Percentiles rank a stretch among this genome's conserved stretches.
Evolutionary conservation across 768 basidiomycete genomes (phyloP).

Genomic region (Tricholoma hemisulphureum): DNA sequence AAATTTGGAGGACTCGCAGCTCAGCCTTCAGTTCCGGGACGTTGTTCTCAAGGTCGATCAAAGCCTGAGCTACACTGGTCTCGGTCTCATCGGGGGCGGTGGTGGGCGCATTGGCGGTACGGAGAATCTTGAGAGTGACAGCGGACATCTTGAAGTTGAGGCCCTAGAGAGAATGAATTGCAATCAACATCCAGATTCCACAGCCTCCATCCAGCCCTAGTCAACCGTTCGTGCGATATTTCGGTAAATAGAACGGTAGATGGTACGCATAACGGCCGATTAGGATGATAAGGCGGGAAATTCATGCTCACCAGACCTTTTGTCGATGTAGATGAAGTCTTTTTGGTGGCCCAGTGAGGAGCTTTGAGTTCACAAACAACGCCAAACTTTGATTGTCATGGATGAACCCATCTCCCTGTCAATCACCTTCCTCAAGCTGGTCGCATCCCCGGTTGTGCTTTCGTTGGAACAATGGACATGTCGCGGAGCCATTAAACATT

Average conservation of each 20-base stretch:
- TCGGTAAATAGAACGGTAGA: conserved; percentile 19
- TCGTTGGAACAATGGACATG: neutral
- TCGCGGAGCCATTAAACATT: neutral
- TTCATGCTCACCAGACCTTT: conserved; percentile 65
- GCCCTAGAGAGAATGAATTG: conserved; percentile 31
- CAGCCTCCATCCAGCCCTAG: conserved; percentile 55
- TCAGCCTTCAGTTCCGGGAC: conserved; percentile 98
- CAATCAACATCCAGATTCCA: conserved; percentile 49
- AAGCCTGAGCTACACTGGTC: conserved; percentile 87
- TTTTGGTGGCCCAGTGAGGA: conserved; percentile 31
- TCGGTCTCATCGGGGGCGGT: conserved; percentile 91
- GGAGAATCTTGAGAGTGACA: conserved; percentile 80
- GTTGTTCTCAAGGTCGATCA: conserved; percentile 96
- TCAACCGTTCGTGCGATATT: conserved; percentile 23
- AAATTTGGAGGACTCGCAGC: conserved; percentile 94
- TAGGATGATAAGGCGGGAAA: conserved; percentile 29
- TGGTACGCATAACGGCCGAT: conserved; percentile 22
- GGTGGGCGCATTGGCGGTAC: conserved; percentile 93
- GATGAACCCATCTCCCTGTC: conserved; percentile 11
- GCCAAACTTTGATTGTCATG: conserved; percentile 22
- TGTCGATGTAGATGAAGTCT: conserved; percentile 47
- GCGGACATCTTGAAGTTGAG: conserved; percentile 60
- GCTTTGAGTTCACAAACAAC: conserved; percentile 34
- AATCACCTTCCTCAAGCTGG: neutral
- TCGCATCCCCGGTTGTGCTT: neutral